These are phyloP conservation scores for Alternaria triticina DNA, from an alignment of 2,329 filamentous ascomycete species.

Conservation along the genomic window DNA sequence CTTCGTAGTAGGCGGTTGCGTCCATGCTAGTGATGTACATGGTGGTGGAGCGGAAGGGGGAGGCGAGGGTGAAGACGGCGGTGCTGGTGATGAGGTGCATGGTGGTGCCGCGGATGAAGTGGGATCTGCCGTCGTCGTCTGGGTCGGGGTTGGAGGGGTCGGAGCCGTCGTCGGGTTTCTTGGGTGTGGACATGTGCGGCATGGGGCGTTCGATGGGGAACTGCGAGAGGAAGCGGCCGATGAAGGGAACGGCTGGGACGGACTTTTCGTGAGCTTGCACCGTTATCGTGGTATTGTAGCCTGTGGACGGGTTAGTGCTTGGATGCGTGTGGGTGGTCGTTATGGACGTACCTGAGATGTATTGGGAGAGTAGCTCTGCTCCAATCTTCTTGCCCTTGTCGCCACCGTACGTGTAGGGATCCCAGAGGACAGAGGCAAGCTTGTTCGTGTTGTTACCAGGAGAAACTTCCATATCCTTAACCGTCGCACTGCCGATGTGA, in stretches of 20 bases:
- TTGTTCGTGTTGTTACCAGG: constrained; percentile 76
- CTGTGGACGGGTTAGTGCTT: constrained; percentile 39
- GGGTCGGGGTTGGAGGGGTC: constrained; percentile 18
- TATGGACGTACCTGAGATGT: constrained; percentile 71
- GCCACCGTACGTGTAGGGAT: constrained; percentile 69
- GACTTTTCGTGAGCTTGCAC: constrained; percentile 73
- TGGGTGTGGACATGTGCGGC: constrained; percentile 67
- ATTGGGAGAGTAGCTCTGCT: constrained; percentile 78
- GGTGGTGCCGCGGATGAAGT: constrained; percentile 84
- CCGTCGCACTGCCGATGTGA: constrained; percentile 75
- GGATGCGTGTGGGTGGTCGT: background rate
- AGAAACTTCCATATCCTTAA: constrained; percentile 66
- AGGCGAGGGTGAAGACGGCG: constrained; percentile 81
- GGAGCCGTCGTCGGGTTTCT: constrained; percentile 50
- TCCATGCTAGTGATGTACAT: constrained; percentile 81
- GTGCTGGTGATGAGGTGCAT: constrained; percentile 87
- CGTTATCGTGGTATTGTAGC: constrained; percentile 81
- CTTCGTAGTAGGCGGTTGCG: constrained; percentile 86
- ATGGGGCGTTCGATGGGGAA: constrained; percentile 75
- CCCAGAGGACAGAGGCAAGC: constrained; percentile 73
- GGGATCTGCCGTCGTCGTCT: constrained; percentile 55
- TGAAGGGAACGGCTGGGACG: constrained; percentile 73
- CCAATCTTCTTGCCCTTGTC: constrained; percentile 67
- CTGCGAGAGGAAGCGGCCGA: constrained; percentile 75
- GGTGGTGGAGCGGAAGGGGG: constrained; percentile 75